These are phyloP conservation scores for Verticillium isaacii DNA, from an alignment of 2,329 filamentous ascomycete genomes.

Conservation along the genomic window DNA sequence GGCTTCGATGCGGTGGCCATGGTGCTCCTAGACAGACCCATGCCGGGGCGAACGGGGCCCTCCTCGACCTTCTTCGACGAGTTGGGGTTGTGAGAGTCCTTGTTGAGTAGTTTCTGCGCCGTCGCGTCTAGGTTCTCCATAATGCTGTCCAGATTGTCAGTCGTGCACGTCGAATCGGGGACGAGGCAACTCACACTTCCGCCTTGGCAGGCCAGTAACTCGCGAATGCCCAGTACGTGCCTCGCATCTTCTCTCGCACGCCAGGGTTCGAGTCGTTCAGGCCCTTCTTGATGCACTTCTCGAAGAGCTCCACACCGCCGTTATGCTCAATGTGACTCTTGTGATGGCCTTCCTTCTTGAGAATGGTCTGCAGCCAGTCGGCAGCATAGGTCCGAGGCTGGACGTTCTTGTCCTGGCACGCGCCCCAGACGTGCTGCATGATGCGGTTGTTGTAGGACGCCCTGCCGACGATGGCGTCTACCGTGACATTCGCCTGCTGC, in stretches of 20 bases:
- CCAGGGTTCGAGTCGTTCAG: constrained; percentile 86
- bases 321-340: constrained; percentile 80
- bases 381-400: constrained; percentile 75
- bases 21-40: constrained; percentile 60
- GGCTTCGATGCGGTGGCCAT: constrained; percentile 49
- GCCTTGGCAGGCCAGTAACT: constrained; percentile 73
- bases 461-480: constrained; percentile 75
- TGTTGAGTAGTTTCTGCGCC: constrained; percentile 74
- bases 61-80: constrained; percentile 44
- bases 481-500: constrained; percentile 73
- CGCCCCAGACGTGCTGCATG: constrained; percentile 78
- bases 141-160: constrained; percentile 49
- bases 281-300: constrained; percentile 85
- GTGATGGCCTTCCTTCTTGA: constrained; percentile 73
- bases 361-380: constrained; percentile 78
- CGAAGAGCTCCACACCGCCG: constrained; percentile 76
- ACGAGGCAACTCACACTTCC: constrained; percentile 52
- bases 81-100: constrained; percentile 78
- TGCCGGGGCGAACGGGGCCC: constrained; percentile 49
- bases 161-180: constrained; percentile 1
- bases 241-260: constrained; percentile 80
- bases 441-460: constrained; percentile 76
- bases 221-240: constrained; percentile 81
- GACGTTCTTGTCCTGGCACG: constrained; percentile 89
- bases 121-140: constrained; percentile 74